Conservation (phyloP, 2,329 filamentous ascomycete species). For the Aspergillus novofumigatus region DNA sequence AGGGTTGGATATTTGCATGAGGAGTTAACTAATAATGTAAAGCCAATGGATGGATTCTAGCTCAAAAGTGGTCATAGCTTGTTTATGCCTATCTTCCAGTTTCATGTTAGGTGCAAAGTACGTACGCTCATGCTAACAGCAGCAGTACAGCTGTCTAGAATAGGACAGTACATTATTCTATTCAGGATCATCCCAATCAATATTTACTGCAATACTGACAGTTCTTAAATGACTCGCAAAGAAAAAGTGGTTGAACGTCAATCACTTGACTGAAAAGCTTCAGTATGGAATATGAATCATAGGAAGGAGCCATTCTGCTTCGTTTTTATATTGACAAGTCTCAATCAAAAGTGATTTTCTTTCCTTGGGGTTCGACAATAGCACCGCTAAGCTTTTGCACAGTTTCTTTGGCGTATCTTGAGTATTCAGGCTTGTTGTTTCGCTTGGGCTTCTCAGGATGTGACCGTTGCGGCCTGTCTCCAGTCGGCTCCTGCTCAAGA, state of each 20-base stretch:
- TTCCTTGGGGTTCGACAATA: slow-evolving; percentile 73
- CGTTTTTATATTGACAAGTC: not conserved
- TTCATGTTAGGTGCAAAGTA: too few species aligned
- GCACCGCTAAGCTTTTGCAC: slow-evolving; percentile 67
- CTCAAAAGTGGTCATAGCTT: not conserved
- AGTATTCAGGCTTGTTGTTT: slow-evolving; percentile 34
- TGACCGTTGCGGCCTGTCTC: slow-evolving; percentile 12
- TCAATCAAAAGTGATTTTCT: slow-evolving; percentile 76
- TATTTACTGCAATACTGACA: not conserved
- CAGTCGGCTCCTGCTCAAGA: not conserved
- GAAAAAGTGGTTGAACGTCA: not conserved
- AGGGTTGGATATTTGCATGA: not conserved
- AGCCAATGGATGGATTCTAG: not conserved
- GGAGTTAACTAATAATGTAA: not conserved
- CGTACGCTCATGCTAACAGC: not conserved
- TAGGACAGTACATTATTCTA: not conserved
- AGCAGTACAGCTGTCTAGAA: not conserved
- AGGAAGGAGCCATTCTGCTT: not conserved
- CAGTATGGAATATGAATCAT: not conserved
- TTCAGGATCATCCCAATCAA: not conserved
- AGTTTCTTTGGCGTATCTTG: slow-evolving; percentile 47
- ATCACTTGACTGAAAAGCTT: not conserved
- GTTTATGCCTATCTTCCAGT: not conserved
- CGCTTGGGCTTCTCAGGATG: slow-evolving; percentile 22
- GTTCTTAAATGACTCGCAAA: not conserved